Evolutionary conservation across 2,329 filamentous ascomycete species (phyloP).

Genomic region (Ploettnerulaceae sp.): DNA sequence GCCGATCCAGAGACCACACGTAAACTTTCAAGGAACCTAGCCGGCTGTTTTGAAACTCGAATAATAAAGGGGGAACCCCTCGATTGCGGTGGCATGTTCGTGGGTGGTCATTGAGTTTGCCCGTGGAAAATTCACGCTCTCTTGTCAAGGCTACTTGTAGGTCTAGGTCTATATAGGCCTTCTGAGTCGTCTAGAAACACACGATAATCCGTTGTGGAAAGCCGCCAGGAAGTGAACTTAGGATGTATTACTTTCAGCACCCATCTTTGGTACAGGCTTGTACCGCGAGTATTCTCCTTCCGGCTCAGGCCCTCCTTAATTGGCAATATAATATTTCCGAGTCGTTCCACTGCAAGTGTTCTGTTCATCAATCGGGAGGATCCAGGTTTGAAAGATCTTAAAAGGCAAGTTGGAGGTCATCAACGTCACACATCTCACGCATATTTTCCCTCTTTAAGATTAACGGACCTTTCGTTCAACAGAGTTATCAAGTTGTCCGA

Average conservation of each 20-base stretch:
- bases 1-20: background rate
- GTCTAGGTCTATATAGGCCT: no score
- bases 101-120: no score
- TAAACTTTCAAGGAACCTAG: no score
- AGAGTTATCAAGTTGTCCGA: conserved; percentile 16
- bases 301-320: conserved; percentile 38
- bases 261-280: conserved; percentile 34
- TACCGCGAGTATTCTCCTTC: conserved; percentile 34
- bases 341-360: conserved; percentile 34
- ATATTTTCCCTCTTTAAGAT: conserved; percentile 31
- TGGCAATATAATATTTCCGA: conserved; percentile 27
- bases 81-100: conserved; percentile 39
- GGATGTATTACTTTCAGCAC: conserved; percentile 34
- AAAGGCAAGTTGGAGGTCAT: conserved; percentile 29
- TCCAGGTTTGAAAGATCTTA: conserved; percentile 31
- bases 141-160: no score
- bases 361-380: conserved; percentile 29
- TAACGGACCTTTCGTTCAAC: conserved; percentile 27
- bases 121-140: no score
- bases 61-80: conserved; percentile 31
- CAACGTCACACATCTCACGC: conserved; percentile 15
- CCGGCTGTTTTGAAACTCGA: no score
- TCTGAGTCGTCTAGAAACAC: no score
- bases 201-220: no score
- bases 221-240: conserved; percentile 36